phyloP scores from a whole-genome alignment of 2,329 filamentous ascomycete species.

The Fusarium ramigenum region DNA sequence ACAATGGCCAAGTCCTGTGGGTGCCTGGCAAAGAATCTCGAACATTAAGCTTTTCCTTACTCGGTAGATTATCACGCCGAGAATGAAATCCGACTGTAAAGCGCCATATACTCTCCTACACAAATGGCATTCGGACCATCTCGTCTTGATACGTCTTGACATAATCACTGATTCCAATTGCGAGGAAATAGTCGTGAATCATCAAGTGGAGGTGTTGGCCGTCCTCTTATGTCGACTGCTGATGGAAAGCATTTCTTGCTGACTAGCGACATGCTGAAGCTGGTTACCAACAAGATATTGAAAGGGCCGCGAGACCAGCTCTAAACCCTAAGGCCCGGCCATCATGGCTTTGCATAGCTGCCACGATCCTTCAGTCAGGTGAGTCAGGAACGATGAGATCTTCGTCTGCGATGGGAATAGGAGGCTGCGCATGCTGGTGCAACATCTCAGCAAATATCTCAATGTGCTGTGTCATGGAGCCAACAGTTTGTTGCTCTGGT shows the following conservation, averaged over 20 bases:
- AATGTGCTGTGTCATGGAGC: constrained; percentile 53
- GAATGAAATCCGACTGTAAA: background rate
- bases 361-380: constrained; percentile 43
- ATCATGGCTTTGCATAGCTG: background rate
- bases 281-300: background rate
- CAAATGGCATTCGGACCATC: background rate
- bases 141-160: background rate
- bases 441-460: constrained; percentile 52
- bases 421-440: constrained; percentile 44
- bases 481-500: constrained; percentile 48
- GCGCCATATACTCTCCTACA: background rate
- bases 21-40: background rate
- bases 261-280: constrained; percentile 2
- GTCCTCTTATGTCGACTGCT: background rate
- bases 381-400: constrained; percentile 46
- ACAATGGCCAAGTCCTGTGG: background rate
- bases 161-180: background rate
- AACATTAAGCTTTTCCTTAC: background rate
- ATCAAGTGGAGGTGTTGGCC: background rate
- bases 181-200: constrained; percentile 1
- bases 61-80: background rate
- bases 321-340: constrained; percentile 4
- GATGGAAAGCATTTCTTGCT: background rate
- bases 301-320: constrained; percentile 29
- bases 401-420: constrained; percentile 46